phyloP scores from a whole-genome alignment of 2,329 filamentous ascomycete genomes.

The Penicillium sp. region DNA sequence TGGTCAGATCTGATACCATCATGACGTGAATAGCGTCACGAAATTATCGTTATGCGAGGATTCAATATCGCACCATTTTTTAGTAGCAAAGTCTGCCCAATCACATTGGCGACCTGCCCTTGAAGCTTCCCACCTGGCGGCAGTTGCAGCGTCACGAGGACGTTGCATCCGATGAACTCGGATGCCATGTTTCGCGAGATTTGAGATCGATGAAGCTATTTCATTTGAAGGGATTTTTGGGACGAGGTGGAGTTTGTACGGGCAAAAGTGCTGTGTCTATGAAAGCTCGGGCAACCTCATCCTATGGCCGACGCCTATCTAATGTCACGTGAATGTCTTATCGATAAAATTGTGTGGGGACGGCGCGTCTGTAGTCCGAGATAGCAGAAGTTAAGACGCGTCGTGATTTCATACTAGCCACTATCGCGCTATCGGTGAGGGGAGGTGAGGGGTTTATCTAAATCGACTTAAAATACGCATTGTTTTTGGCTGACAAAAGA shows the following conservation, averaged over 20 bases:
- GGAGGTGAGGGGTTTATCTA: neutral
- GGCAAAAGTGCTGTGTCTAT: slow-evolving; percentile 9
- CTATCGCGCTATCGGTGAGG: neutral
- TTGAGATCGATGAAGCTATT: neutral
- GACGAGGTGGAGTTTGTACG: neutral
- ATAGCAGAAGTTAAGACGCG: slow-evolving; percentile 3
- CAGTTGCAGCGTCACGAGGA: slow-evolving; percentile 71
- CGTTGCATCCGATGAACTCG: slow-evolving; percentile 75
- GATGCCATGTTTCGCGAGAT: slow-evolving; percentile 58
- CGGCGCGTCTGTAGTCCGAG: slow-evolving; percentile 3
- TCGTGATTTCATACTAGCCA: neutral
- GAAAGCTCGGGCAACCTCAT: slow-evolving; percentile 26
- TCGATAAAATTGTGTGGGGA: slow-evolving; percentile 29
- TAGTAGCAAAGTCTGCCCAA: slow-evolving; percentile 70
- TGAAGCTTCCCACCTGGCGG: slow-evolving; percentile 67
- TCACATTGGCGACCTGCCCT: slow-evolving; percentile 71
- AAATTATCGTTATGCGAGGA: too few species aligned
- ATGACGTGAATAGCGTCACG: too few species aligned
- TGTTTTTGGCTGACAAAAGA: neutral
- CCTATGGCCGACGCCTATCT: neutral
- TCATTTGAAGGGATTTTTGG: neutral
- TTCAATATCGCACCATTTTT: slow-evolving; percentile 65
- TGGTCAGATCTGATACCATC: neutral
- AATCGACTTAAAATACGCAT: neutral
- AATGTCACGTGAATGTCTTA: slow-evolving; percentile 31